phyloP scores from a whole-genome alignment of 192 early-diverging fungal species.

The Coemansia sp. region DNA sequence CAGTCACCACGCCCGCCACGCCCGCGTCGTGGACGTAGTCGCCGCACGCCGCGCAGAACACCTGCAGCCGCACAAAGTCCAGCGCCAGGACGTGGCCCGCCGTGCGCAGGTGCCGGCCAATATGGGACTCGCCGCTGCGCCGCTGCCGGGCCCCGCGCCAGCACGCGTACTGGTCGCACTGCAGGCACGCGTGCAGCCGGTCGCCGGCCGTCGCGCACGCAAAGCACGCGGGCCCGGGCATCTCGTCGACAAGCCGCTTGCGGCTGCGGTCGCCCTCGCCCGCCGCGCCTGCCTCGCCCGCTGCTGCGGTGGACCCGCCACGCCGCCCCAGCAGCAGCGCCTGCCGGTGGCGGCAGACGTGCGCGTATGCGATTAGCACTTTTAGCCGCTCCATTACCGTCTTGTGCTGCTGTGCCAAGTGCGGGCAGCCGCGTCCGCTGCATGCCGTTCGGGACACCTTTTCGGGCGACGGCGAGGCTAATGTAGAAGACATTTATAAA shows the following conservation, averaged over 20 bases:
- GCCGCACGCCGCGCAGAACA: slow-evolving; percentile 79
- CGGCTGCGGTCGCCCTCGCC: slow-evolving; percentile 59
- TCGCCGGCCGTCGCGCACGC: slow-evolving; percentile 62
- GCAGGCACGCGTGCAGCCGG: slow-evolving; percentile 80
- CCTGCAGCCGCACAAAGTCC: slow-evolving; percentile 68
- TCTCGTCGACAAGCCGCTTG: slow-evolving; percentile 57
- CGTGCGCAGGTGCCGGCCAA: slow-evolving; percentile 24
- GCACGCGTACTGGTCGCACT: slow-evolving; percentile 81
- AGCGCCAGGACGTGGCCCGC: slow-evolving; percentile 62
- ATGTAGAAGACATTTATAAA: slow-evolving; percentile 4
- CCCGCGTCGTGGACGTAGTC: slow-evolving; percentile 87
- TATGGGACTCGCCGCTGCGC: slow-evolving; percentile 7
- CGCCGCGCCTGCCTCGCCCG: slow-evolving; percentile 9
- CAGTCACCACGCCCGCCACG: slow-evolving; percentile 58
- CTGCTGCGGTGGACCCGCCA: slow-evolving; percentile 22
- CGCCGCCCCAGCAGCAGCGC: slow-evolving; percentile 54
- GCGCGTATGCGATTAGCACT: slow-evolving; percentile 51
- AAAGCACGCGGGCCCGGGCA: slow-evolving; percentile 64
- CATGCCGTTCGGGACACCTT: background rate
- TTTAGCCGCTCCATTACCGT: slow-evolving; percentile 49
- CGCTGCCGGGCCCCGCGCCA: slow-evolving; percentile 63
- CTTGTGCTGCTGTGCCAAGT: slow-evolving; percentile 41
- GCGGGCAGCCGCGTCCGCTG: slow-evolving; percentile 34
- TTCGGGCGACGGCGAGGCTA: slow-evolving; percentile 13
- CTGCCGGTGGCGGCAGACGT: slow-evolving; percentile 51